Conservation (phyloP, 768 basidiomycete genomes). For the Hortiboletus flavorubellus region DNA sequence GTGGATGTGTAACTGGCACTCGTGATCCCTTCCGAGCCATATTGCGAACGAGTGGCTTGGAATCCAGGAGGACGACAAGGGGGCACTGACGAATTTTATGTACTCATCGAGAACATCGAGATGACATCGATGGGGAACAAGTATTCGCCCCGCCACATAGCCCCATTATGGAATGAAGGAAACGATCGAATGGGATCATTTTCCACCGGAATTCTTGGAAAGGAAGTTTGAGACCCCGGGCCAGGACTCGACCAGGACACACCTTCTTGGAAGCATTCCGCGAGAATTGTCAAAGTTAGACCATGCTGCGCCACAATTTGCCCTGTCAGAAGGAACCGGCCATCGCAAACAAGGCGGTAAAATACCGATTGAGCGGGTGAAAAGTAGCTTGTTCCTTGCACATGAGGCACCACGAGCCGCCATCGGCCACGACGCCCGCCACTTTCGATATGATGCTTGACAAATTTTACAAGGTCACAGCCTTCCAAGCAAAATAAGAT, state of each 20-base stretch:
- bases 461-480: not conserved
- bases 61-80: conserved; percentile 54
- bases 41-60: conserved; percentile 47
- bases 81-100: conserved; percentile 44
- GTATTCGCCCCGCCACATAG: conserved; percentile 8
- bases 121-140: conserved; percentile 35
- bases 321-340: not conserved
- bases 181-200: not conserved
- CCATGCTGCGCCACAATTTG: too few species aligned
- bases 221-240: not conserved
- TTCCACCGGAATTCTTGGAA: too few species aligned
- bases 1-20: conserved; percentile 46
- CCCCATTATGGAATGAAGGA: not conserved
- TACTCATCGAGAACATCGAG: conserved; percentile 48
- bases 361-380: not conserved
- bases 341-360: not conserved
- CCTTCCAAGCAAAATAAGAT: not conserved
- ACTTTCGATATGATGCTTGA: not conserved
- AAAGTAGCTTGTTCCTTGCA: too few species aligned
- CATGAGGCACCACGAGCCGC: not conserved
- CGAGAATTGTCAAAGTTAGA: too few species aligned
- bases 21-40: conserved; percentile 43
- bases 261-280: too few species aligned
- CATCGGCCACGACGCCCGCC: not conserved
- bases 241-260: too few species aligned